These are phyloP conservation scores for Candida ovalis DNA, from an alignment of 805 yeast genomes.

Conservation along the genomic window DNA sequence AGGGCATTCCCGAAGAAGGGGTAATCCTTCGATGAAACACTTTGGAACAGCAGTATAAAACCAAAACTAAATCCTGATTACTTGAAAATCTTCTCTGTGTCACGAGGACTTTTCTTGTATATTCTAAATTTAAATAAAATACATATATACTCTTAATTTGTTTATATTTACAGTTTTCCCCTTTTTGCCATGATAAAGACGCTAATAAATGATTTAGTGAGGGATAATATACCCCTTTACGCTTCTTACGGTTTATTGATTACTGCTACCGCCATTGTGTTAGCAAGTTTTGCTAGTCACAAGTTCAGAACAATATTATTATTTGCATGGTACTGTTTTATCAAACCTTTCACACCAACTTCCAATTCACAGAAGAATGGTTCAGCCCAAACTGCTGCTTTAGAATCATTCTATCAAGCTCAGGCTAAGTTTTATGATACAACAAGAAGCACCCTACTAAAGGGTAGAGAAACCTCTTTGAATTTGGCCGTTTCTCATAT, in stretches of 20 bases:
- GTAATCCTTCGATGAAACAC: not conserved
- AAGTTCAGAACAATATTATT: constrained; percentile 19
- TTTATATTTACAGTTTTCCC: not conserved
- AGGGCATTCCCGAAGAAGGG: not conserved
- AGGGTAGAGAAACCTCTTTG: constrained; percentile 68
- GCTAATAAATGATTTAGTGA: not conserved
- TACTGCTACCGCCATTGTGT: constrained; percentile 1
- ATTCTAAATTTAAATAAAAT: not conserved
- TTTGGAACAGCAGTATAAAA: not conserved
- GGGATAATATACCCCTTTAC: constrained; percentile 2
- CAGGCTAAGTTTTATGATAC: constrained; percentile 77
- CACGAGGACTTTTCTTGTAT: not conserved
- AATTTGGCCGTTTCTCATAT: constrained; percentile 58
- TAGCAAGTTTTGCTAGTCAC: constrained; percentile 8
- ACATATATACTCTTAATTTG: not conserved
- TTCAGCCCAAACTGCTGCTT: constrained; percentile 50
- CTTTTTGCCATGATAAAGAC: not conserved
- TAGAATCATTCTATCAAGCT: constrained; percentile 68
- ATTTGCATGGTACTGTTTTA: constrained; percentile 50
- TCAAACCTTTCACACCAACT: constrained; percentile 50
- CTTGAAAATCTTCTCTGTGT: not conserved
- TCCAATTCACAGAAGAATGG: constrained; percentile 25
- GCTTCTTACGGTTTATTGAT: constrained; percentile 2
- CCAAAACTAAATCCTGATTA: not conserved
- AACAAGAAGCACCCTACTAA: constrained; percentile 60